Evolutionary conservation across 2,329 filamentous ascomycete genomes (phyloP), one percentile per base, ranked within the genome.

Genomic region (Fusarium zealandicum): DNA sequence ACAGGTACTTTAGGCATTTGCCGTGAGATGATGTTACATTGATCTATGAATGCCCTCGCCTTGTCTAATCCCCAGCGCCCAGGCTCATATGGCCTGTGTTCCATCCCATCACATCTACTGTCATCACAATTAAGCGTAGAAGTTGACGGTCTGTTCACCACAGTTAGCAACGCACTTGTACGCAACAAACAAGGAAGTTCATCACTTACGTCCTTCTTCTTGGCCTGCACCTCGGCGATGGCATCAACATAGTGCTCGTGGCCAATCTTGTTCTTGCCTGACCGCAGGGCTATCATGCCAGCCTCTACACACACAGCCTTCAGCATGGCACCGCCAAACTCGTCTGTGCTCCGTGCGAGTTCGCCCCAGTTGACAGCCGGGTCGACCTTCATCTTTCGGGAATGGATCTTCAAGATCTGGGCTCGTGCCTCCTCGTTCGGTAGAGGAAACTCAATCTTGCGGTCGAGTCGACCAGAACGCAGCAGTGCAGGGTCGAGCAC

Each of bases 221-320:
- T 89, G 59, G 89, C 88, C 75, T 93, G 92, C 67, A 99, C 95
- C 78, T 99, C 95, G 31, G 92, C 85, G 75, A 99, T 98, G 57
- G 95, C 95, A 80, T 99, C 95, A 43, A 99, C 95, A 72, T 98
- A 99, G 76, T 99, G 92, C 80, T 99, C 95, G 74, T 99, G 95
- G 55, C 90, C 90, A 71, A 99, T 95, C 84, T 97, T 97, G 78
- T 89, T 92, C 82, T 96, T 93, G 57, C 95, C 95, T 74, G 89
- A 92, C 66, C 95, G 86, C 71, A 99, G 80, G 22, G 95, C 95
- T 78, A 99, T 99, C 95, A 99, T 99, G 73, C 95, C 95, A 44
- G 95, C 95, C 80, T 99, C 95, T 20, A 99, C 95, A 75, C 95
- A 99, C 17, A 99, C 95, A 36, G 95, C 95, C 83, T 99, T 99